Conservation (phyloP, 768 basidiomycete genomes). For the Boletus rubropictus region DNA sequence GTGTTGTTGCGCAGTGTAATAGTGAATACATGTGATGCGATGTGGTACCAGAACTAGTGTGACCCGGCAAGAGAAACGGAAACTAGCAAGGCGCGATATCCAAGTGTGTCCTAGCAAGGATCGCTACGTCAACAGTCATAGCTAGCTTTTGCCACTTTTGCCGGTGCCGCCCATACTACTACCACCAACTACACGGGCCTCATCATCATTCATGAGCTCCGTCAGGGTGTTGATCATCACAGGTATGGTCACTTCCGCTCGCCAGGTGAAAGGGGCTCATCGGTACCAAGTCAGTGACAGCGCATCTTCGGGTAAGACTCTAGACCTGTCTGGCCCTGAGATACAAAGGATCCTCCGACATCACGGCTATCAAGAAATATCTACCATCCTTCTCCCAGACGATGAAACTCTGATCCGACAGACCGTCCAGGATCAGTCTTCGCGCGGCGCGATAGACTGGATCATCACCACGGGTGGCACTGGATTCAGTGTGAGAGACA, state of each 20-base stretch:
- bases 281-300: conserved; percentile 58
- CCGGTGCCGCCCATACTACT: too few species aligned
- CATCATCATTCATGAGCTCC: conserved; percentile 14
- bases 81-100: too few species aligned
- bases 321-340: conserved; percentile 63
- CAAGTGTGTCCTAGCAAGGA: too few species aligned
- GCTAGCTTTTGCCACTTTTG: too few species aligned
- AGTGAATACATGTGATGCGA: too few species aligned
- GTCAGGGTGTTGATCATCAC: conserved; percentile 25
- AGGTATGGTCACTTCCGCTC: conserved; percentile 13
- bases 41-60: too few species aligned
- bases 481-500: conserved; percentile 75
- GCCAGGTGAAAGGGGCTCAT: conserved; percentile 1
- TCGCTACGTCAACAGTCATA: too few species aligned
- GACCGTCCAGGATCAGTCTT: conserved; percentile 43
- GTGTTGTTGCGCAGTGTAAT: too few species aligned
- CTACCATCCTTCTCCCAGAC: conserved; percentile 57
- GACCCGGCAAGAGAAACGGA: too few species aligned
- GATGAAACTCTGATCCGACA: conserved; percentile 47
- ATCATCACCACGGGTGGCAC: conserved; percentile 85
- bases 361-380: conserved; percentile 34
- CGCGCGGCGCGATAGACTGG: conserved; percentile 52
- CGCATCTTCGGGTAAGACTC: conserved; percentile 40
- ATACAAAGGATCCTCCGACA: conserved; percentile 46
- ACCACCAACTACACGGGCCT: background rate